Base-by-base conservation (phyloP, 305 asterid species). In the Fraxinus paxiana region DNA sequence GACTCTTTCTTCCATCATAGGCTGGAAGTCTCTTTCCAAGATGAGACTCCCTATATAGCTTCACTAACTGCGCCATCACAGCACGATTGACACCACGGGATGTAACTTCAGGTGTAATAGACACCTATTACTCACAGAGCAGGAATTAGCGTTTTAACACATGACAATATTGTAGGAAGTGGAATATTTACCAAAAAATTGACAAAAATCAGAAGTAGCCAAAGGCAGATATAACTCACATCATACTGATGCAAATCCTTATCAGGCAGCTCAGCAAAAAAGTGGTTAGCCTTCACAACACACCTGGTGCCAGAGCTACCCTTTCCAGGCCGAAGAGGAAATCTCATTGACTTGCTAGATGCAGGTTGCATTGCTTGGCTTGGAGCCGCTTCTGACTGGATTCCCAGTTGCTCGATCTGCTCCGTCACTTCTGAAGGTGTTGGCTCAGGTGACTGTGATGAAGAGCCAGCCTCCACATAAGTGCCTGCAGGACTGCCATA, bases 231-330 rank as follows among this genome's bases (percentile, higher is more conserved):
- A 80, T 61, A 71, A 80, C 96, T 88, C 79, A 94, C 99, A 73
- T 96, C 99, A 87, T 96, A 96, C 65, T 96, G 99, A 78, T 94
- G 97, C 89, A 96, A 84, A 83, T 96, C 99, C 77, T 94, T 92
- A 79, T 96, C 97, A 2, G 98, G 97, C 13, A 96, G 89, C 86
- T 91, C 93, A 1, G 95, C 99, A 22, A 96, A 91, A 77, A 96
- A 96, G 87, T 96, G 99, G 70, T 96, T 96, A 18, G 99, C 99
- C 83, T 91, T 95, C 73, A 95, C 97, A 7, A 91, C 46, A 80
- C 96, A 91, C 80, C 48, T 92, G 3, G 77, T 83, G 22, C 99
- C 99, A 78, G 46, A 26, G 75, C 83, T 87, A n/a, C 99, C 99
- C 83, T 85, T 91, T 41, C 98, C 99, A 5, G 99, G 99, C 78